Conservation (phyloP, 306 rosid genomes). For the Sindora glabra region DNA sequence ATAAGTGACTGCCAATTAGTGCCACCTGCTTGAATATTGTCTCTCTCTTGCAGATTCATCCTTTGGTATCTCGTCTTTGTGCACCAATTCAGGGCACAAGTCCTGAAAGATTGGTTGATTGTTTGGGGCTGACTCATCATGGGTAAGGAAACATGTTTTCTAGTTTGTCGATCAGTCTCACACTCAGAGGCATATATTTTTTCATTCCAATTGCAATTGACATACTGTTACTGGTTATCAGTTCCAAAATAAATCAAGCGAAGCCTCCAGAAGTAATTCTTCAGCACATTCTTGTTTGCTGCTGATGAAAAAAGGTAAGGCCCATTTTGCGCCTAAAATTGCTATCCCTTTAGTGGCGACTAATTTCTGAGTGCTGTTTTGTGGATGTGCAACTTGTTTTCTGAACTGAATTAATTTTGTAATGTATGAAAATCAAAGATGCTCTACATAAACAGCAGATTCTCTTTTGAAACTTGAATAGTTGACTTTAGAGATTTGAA, state of each 20-base stretch:
- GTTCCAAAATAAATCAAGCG: slow-evolving; percentile 72
- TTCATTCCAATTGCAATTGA: slow-evolving; percentile 8
- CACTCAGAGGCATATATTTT: not conserved
- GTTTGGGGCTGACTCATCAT: slow-evolving; percentile 88
- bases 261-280: slow-evolving; percentile 44
- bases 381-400: not conserved
- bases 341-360: not conserved
- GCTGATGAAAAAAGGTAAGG: slow-evolving; percentile 73
- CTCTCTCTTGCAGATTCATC: slow-evolving; percentile 63
- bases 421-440: not conserved
- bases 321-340: slow-evolving; percentile 13
- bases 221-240: slow-evolving; percentile 17
- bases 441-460: not conserved
- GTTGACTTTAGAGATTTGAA: slow-evolving; percentile 5
- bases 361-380: not conserved
- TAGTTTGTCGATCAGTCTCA: not conserved
- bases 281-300: slow-evolving; percentile 48
- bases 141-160: slow-evolving; percentile 41
- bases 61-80: slow-evolving; percentile 93
- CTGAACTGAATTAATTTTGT: not conserved
- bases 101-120: slow-evolving; percentile 89
- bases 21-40: slow-evolving; percentile 16
- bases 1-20: not conserved
- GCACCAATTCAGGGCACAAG: slow-evolving; percentile 94
- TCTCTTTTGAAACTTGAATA: no score